Evolutionary conservation across 148 eudicot genomes (phyloP).

Genomic region (Chenopodium formosanum): DNA sequence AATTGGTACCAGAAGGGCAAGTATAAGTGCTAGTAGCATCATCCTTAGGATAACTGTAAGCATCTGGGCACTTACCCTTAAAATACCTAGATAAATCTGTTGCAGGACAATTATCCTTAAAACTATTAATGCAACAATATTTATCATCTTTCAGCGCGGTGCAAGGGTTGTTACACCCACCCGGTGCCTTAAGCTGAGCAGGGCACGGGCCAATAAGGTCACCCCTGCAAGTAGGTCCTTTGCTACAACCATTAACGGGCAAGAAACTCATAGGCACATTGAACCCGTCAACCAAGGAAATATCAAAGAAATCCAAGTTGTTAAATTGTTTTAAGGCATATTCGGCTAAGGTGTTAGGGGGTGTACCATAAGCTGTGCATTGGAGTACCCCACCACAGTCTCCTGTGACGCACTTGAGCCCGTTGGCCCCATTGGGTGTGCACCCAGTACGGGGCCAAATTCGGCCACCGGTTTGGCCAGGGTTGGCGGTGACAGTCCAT

Average conservation of each 20-base stretch:
- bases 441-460: slow-evolving; percentile 33
- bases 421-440: slow-evolving; percentile 11
- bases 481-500: slow-evolving; percentile 19
- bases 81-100: too few relatives aligned
- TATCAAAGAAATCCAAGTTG: slow-evolving; percentile 35
- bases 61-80: slow-evolving; percentile 32
- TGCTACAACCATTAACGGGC: slow-evolving; percentile 16
- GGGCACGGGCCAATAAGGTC: slow-evolving; percentile 39
- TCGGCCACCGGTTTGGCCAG: slow-evolving; percentile 22
- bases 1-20: slow-evolving; percentile 44
- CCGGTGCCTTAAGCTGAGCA: slow-evolving; percentile 17
- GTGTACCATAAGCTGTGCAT: slow-evolving; percentile 28
- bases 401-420: slow-evolving; percentile 30
- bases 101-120: slow-evolving; percentile 19
- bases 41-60: slow-evolving; percentile 52
- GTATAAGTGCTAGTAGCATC: slow-evolving; percentile 43
- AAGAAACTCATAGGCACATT: slow-evolving; percentile 35
- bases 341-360: slow-evolving; percentile 38
- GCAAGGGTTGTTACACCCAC: slow-evolving; percentile 52
- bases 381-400: slow-evolving; percentile 36
- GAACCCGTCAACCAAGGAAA: slow-evolving; percentile 37
- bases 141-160: slow-evolving; percentile 35
- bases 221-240: slow-evolving; percentile 27
- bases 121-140: slow-evolving; percentile 34
- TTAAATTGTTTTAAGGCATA: slow-evolving; percentile 18